A percentile compares a stretch with the other conserved stretches of the same genome.
phyloP scores from a whole-genome alignment of 1,139 yeast species.

The Casaregolazyma suthepensis region DNA sequence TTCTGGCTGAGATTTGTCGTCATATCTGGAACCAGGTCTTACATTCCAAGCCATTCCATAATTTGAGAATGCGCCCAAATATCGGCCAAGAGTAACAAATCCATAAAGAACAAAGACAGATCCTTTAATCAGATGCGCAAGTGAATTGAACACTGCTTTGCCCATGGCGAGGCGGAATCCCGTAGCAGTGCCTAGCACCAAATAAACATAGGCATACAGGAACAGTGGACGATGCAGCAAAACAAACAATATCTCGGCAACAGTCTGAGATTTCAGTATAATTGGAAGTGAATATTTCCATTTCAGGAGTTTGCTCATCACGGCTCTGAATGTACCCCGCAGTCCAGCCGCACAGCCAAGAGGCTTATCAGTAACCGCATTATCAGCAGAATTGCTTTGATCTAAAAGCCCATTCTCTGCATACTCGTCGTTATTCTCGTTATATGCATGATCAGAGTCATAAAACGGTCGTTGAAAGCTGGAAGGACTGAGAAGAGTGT shows the following conservation, averaged over 20 bases:
- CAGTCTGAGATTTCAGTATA: conserved; percentile 36
- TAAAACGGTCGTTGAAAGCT: conserved; percentile 1
- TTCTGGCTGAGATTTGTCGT: background rate
- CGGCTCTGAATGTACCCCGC: conserved; percentile 20
- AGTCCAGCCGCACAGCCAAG: conserved; percentile 8
- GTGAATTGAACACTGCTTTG: conserved; percentile 60
- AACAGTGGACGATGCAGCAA: conserved; percentile 62
- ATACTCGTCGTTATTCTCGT: conserved; percentile 6
- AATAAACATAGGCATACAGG: conserved; percentile 51
- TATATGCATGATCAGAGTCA: conserved; percentile 10
- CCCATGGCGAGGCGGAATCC: conserved; percentile 67
- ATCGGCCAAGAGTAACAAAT: conserved; percentile 68
- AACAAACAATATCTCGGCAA: conserved; percentile 40
- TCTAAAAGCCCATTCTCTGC: conserved; percentile 6
- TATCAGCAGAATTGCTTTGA: conserved; percentile 9
- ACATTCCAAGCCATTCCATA: conserved; percentile 93
- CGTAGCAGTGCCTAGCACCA: conserved; percentile 72
- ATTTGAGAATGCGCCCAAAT: conserved; percentile 70
- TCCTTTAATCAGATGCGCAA: conserved; percentile 96
- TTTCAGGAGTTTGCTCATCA: conserved; percentile 20
- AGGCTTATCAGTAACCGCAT: background rate
- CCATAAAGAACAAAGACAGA: conserved; percentile 81
- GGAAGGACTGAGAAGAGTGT: conserved; percentile 22
- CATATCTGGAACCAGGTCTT: conserved; percentile 30
- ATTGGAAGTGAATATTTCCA: conserved; percentile 30